Evolutionary conservation across 306 rosid species (phyloP).

Genomic region (Lathyrus sativus): DNA sequence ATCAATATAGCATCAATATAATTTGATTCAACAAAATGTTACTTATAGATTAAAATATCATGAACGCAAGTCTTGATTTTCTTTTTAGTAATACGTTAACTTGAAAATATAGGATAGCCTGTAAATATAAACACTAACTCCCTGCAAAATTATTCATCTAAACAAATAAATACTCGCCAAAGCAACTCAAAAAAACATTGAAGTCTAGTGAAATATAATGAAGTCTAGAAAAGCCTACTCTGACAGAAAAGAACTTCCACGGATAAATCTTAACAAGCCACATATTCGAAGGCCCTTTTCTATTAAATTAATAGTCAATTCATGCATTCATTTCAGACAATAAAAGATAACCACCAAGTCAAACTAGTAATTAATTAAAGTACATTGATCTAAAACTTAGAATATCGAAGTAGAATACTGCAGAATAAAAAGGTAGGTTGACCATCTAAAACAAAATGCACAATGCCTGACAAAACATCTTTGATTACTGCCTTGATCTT

Average conservation of each 20-base stretch:
- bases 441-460: conserved; percentile 39
- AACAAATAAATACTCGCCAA: neutral
- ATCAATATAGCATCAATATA: too few species aligned
- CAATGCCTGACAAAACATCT: conserved; percentile 19
- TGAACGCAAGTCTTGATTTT: neutral
- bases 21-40: too few species aligned
- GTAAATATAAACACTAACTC: neutral
- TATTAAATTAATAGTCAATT: conserved; percentile 28
- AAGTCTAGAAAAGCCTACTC: neutral
- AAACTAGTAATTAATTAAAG: conserved; percentile 35
- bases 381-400: conserved; percentile 35
- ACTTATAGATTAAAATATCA: neutral
- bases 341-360: conserved; percentile 41
- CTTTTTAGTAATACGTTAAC: neutral
- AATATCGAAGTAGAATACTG: conserved; percentile 28
- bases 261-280: neutral
- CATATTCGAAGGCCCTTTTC: conserved; percentile 33
- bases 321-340: conserved; percentile 36
- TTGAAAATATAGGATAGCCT: neutral
- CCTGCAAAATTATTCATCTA: neutral
- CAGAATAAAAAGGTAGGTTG: conserved; percentile 27
- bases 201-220: neutral
- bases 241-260: neutral
- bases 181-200: neutral
- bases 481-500: conserved; percentile 83